Evolutionary conservation across 2,329 filamentous ascomycete species (phyloP).

Genomic region (Fusarium fracticaudum): DNA sequence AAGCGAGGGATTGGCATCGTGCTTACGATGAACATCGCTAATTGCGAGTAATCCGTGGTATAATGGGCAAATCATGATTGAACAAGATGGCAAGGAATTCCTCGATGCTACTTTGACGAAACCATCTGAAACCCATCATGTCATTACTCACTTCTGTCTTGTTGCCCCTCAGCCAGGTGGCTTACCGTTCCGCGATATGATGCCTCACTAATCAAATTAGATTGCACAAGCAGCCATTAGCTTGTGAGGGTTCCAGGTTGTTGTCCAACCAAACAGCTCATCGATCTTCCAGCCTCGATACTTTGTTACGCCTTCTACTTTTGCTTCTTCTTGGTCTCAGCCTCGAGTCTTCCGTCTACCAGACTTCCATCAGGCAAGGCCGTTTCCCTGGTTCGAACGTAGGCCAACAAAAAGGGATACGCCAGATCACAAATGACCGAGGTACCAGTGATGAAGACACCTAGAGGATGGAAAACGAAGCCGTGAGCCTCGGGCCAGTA

Average conservation of each 20-base stretch:
- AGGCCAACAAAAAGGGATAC: constrained; percentile 56
- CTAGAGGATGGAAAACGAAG: constrained; percentile 56
- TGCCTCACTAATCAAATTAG: neutral
- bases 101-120: neutral
- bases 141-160: constrained; percentile 8
- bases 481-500: constrained; percentile 62
- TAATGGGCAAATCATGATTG: neutral
- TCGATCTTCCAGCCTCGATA: neutral
- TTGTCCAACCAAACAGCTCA: neutral
- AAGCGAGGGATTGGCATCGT: neutral
- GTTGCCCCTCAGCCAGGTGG: neutral
- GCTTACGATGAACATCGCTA: neutral
- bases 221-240: neutral
- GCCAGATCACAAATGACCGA: constrained; percentile 54
- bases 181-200: neutral
- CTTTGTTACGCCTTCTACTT: constrained; percentile 8
- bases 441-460: constrained; percentile 53
- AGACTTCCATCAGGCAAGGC: constrained; percentile 51
- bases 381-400: constrained; percentile 52
- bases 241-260: neutral
- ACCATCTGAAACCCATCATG: neutral
- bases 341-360: constrained; percentile 34
- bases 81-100: neutral
- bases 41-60: neutral
- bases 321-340: constrained; percentile 32